Evolutionary conservation across 2,329 filamentous ascomycete species (phyloP).

Genomic region (Trichoderma asperellum): DNA sequence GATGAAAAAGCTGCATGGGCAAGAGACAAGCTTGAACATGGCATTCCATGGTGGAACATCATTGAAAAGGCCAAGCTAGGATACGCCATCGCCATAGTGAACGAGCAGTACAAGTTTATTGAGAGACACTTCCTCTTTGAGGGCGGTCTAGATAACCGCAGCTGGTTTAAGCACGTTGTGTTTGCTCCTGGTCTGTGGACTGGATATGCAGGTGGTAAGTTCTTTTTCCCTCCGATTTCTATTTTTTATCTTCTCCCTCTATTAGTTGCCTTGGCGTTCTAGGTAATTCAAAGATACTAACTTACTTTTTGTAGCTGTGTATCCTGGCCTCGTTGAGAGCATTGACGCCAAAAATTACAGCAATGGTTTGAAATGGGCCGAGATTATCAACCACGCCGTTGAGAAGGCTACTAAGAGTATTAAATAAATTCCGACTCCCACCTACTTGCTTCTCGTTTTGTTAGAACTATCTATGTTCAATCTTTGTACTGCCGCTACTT

Average conservation of each 20-base stretch:
- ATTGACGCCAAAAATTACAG: slow-evolving; percentile 62
- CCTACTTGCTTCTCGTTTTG: neutral
- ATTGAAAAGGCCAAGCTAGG: slow-evolving; percentile 68
- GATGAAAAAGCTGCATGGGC: slow-evolving; percentile 51
- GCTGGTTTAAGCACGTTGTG: slow-evolving; percentile 94
- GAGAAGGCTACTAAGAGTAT: slow-evolving; percentile 50
- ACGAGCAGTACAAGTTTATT: slow-evolving; percentile 80
- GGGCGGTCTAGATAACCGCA: slow-evolving; percentile 74
- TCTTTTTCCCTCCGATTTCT: too few relatives aligned
- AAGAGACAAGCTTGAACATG: slow-evolving; percentile 49
- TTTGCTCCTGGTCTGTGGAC: slow-evolving; percentile 93
- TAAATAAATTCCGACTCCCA: slow-evolving; percentile 21
- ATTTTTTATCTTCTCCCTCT: neutral
- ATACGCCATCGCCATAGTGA: slow-evolving; percentile 67
- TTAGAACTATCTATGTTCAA: neutral
- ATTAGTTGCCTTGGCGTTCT: neutral
- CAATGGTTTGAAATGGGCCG: slow-evolving; percentile 62
- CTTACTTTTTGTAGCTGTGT: slow-evolving; percentile 52
- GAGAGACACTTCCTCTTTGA: slow-evolving; percentile 80
- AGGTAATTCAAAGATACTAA: neutral
- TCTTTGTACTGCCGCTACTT: neutral
- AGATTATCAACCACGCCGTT: slow-evolving; percentile 60
- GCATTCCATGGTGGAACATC: slow-evolving; percentile 80
- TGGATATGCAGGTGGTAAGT: slow-evolving; percentile 77
- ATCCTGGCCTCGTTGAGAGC: slow-evolving; percentile 65